phyloP scores from a whole-genome alignment of 345 rosid genomes.

The Garcia nutans region DNA sequence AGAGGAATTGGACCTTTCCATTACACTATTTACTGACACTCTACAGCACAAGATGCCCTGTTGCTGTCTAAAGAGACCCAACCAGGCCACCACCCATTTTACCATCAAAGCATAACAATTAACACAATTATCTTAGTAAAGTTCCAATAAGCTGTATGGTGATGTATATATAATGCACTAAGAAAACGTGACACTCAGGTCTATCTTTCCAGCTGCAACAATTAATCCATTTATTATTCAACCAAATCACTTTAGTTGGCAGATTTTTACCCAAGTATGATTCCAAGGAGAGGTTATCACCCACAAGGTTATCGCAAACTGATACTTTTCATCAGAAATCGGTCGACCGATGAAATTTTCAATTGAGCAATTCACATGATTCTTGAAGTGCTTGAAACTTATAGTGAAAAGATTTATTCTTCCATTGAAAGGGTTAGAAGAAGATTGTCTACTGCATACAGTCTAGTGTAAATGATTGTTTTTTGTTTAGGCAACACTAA shows the following conservation, averaged over 20 bases:
- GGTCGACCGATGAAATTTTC: too few species aligned
- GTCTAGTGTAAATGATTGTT: too few species aligned
- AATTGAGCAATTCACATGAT: too few species aligned
- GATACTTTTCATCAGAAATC: too few species aligned
- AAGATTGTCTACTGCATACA: too few species aligned
- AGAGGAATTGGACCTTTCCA: too few species aligned
- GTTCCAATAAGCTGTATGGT: background rate
- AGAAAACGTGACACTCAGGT: background rate
- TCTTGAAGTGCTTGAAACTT: accelerated
- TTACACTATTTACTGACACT: too few species aligned
- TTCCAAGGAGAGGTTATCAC: background rate
- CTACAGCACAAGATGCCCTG: background rate
- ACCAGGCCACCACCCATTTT: background rate
- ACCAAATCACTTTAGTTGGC: background rate
- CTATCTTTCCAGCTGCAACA: constrained; percentile 7
- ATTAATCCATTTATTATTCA: background rate
- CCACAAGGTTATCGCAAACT: too few species aligned
- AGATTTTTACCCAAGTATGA: background rate
- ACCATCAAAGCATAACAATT: background rate
- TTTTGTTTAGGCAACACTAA: too few species aligned
- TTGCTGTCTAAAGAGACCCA: background rate
- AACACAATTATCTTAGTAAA: background rate
- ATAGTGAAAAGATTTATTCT: background rate
- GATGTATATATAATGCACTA: background rate
- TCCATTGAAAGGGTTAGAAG: too few species aligned